phyloP scores from a whole-genome alignment of 208 protist species.

The Perkinsela sp. region DNA sequence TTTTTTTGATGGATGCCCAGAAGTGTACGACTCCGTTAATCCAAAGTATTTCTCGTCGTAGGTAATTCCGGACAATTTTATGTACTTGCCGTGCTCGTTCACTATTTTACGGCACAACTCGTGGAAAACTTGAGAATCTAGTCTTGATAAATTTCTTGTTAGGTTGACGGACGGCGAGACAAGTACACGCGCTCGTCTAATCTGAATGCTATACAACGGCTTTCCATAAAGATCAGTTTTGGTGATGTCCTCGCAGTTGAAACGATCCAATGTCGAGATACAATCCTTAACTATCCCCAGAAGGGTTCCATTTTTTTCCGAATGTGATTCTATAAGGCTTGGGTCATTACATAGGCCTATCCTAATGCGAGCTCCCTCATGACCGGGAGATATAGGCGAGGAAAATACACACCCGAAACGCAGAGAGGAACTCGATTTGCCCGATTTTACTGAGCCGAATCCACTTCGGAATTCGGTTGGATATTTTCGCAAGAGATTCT shows the following conservation, averaged over 20 bases:
- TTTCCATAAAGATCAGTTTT: neutral
- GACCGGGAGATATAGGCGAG: neutral
- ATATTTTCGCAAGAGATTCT: no score
- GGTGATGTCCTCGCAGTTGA: neutral
- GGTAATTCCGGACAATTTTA: no score
- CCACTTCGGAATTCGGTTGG: neutral
- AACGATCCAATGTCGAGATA: neutral
- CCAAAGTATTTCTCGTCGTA: neutral
- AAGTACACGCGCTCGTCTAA: neutral
- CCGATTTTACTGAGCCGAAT: neutral
- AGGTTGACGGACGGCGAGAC: neutral
- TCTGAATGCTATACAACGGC: neutral
- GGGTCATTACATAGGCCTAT: neutral
- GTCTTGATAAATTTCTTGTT: neutral
- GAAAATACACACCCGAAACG: neutral
- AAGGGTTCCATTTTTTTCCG: neutral
- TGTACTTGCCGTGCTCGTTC: no score
- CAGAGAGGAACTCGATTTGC: no score
- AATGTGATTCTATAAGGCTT: neutral
- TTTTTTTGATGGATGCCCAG: neutral
- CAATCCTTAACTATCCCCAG: neutral
- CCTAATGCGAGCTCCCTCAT: neutral
- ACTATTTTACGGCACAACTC: neutral
- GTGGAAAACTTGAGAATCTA: neutral
- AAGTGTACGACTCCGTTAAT: neutral